phyloP scores from a whole-genome alignment of 768 basidiomycete species.

The Leccinum variicolor region DNA sequence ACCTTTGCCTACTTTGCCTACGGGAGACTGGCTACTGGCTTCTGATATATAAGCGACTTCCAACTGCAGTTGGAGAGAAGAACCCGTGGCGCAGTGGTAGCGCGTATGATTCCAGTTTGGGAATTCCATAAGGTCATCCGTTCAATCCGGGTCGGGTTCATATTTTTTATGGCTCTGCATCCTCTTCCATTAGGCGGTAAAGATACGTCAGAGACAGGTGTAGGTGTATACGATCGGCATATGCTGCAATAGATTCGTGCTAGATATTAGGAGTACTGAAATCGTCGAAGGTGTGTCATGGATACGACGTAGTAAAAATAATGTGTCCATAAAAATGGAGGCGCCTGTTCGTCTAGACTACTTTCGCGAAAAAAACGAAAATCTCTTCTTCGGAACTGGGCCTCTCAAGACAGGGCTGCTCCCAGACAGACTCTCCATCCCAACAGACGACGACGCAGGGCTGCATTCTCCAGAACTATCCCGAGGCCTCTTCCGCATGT shows the following conservation, averaged over 20 bases:
- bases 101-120: constrained; percentile 39
- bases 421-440: constrained; percentile 15
- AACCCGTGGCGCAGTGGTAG: constrained; percentile 40
- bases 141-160: constrained; percentile 46
- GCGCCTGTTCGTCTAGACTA: constrained; percentile 14
- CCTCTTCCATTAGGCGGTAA: not conserved
- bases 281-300: constrained; percentile 17
- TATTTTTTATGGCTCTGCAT: not conserved
- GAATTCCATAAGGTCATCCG: constrained; percentile 43
- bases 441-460: constrained; percentile 23
- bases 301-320: constrained; percentile 4
- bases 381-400: constrained; percentile 23
- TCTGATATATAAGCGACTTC: not conserved
- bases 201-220: not conserved
- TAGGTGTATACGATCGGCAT: constrained; percentile 8
- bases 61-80: not conserved
- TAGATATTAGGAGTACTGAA: constrained; percentile 11
- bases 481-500: constrained; percentile 30
- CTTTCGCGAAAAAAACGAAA: constrained; percentile 31
- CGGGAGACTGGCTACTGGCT: too few relatives aligned
- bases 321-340: constrained; percentile 10
- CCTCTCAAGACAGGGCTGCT: constrained; percentile 4
- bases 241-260: constrained; percentile 16
- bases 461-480: constrained; percentile 17
- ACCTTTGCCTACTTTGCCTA: too few relatives aligned